A percentile compares a stretch with the other conserved stretches of the same genome.
phyloP scores from a whole-genome alignment of 1,139 yeast genomes.

The Zygotorulaspora mrakii region DNA sequence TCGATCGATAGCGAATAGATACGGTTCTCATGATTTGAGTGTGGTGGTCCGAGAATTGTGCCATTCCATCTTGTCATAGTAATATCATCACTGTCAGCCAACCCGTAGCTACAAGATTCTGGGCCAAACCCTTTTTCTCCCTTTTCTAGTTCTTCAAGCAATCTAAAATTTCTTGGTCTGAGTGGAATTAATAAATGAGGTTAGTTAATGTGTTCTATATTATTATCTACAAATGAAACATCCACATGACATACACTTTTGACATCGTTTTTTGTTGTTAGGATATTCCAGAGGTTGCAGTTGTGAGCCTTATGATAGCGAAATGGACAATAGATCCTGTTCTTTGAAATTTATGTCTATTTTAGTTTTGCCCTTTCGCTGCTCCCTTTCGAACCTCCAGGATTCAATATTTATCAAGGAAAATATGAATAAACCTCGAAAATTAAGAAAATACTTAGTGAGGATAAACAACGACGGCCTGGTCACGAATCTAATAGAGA shows the following conservation, averaged over 20 bases:
- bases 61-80: constrained; percentile 95
- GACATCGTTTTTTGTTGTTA: constrained; percentile 32
- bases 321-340: too few relatives aligned
- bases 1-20: constrained; percentile 78
- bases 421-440: too few relatives aligned
- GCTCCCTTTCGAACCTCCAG: too few relatives aligned
- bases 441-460: too few relatives aligned
- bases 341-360: too few relatives aligned
- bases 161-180: constrained; percentile 90
- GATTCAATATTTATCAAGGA: too few relatives aligned
- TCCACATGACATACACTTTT: constrained; percentile 37
- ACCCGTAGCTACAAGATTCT: constrained; percentile 92
- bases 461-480: too few relatives aligned
- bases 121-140: constrained; percentile 98
- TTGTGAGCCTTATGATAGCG: too few relatives aligned
- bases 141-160: constrained; percentile 91
- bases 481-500: too few relatives aligned
- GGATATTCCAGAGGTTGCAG: too few relatives aligned
- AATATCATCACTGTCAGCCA: constrained; percentile 83
- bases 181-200: not conserved
- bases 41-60: constrained; percentile 95
- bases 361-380: too few relatives aligned
- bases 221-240: not conserved
- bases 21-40: constrained; percentile 87
- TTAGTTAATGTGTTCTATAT: constrained; percentile 5